Evolutionary conservation across 495 filamentous ascomycete genomes (phyloP).

Genomic region (Alectoria sarmentosa): DNA sequence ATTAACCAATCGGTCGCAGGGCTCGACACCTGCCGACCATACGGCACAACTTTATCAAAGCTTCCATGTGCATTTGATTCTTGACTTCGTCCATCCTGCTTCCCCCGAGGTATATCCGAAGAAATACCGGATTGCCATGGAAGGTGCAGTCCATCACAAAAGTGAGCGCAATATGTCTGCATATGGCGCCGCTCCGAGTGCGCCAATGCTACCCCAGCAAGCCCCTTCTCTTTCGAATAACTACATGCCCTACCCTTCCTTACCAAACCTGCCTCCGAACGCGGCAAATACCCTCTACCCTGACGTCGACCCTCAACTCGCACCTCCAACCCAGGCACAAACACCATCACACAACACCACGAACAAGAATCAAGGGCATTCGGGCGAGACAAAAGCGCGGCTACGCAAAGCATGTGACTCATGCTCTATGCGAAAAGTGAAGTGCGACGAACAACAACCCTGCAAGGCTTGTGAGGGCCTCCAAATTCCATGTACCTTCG

Average conservation of each 20-base stretch:
- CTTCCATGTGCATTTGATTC: neutral
- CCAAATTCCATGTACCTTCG: constrained; percentile 77
- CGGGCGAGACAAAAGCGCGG: constrained; percentile 29
- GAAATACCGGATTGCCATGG: neutral
- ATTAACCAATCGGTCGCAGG: neutral
- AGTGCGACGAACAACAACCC: constrained; percentile 79
- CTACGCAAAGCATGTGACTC: constrained; percentile 77
- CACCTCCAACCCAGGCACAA: constrained; percentile 6
- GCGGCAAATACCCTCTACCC: neutral
- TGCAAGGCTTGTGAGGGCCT: constrained; percentile 74
- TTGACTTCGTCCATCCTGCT: neutral
- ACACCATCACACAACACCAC: constrained; percentile 7
- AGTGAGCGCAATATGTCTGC: constrained; percentile 16
- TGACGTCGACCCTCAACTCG: constrained; percentile 18
- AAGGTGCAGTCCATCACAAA: constrained; percentile 3
- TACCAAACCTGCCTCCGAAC: neutral
- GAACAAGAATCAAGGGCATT: constrained; percentile 4
- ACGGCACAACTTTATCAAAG: neutral
- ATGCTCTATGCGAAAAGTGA: constrained; percentile 80
- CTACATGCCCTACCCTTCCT: constrained; percentile 11
- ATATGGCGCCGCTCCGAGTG: constrained; percentile 10
- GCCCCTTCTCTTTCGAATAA: neutral
- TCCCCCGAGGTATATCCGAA: constrained; percentile 4
- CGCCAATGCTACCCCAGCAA: constrained; percentile 13
- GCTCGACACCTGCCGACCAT: neutral